Conservation (phyloP, 129 eudicot species). For the Helichrysum umbraculigerum region DNA sequence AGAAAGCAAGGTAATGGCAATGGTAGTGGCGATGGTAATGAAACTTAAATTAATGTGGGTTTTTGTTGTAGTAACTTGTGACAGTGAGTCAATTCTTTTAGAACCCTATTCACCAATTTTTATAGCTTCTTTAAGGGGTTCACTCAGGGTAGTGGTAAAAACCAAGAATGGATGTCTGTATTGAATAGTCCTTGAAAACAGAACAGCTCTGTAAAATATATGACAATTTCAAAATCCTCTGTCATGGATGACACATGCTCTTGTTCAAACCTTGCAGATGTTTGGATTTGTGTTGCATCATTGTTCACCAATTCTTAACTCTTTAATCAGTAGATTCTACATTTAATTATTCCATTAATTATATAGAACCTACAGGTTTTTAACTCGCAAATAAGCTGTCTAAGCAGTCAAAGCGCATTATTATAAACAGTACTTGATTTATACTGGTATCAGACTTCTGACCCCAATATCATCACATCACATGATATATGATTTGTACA, state of each 20-base stretch:
- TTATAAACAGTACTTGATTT: too few species aligned
- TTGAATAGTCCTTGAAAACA: constrained; percentile 4
- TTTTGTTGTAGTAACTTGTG: constrained; percentile 30
- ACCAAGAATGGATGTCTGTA: constrained; percentile 11
- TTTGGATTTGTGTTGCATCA: background rate
- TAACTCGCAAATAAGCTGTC: too few species aligned
- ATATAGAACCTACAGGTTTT: too few species aligned
- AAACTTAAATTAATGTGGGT: constrained; percentile 10
- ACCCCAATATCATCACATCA: too few species aligned
- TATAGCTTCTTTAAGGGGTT: constrained; percentile 9
- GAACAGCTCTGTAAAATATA: constrained; percentile 22
- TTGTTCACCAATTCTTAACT: background rate
- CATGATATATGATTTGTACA: too few species aligned
- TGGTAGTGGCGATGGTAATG: background rate
- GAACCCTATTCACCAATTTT: constrained; percentile 33
- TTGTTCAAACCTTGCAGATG: constrained; percentile 5
- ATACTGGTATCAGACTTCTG: too few species aligned
- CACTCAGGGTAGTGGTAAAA: background rate
- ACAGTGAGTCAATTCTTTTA: constrained; percentile 22
- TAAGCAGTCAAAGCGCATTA: too few species aligned
- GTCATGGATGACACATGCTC: background rate
- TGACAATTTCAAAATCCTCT: background rate
- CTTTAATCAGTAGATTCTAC: too few species aligned
- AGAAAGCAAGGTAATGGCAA: constrained; percentile 32
- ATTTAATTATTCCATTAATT: too few species aligned